These are phyloP conservation scores for Botrytis aclada DNA, from an alignment of 2,329 filamentous ascomycete genomes.

Conservation along the genomic window DNA sequence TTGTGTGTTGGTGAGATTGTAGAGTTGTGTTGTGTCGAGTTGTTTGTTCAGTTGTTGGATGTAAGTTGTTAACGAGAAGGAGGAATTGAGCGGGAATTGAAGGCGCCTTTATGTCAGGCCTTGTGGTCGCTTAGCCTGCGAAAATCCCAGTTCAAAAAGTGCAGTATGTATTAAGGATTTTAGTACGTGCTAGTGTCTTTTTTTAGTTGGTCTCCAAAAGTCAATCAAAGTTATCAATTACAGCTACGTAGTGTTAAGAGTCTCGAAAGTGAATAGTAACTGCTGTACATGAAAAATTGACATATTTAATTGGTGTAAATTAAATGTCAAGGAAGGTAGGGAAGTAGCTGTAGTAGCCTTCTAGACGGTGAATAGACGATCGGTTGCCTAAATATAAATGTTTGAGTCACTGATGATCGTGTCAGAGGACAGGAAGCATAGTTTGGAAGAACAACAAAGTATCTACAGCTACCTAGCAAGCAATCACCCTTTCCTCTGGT, in stretches of 20 bases:
- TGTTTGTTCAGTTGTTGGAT: constrained; percentile 4
- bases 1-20: not conserved
- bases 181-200: not conserved
- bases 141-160: not conserved
- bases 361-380: not conserved
- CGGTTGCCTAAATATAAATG: not conserved
- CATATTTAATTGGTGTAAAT: not conserved
- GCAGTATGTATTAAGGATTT: not conserved
- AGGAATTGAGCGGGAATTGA: not conserved
- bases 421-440: not conserved
- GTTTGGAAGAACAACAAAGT: not conserved
- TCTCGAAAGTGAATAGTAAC: not conserved
- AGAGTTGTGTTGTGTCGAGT: not conserved
- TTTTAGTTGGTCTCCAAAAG: not conserved
- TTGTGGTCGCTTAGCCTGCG: not conserved
- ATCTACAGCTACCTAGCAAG: not conserved
- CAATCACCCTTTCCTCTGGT: not conserved
- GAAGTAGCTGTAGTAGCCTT: not conserved
- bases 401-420: not conserved
- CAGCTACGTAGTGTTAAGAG: not conserved
- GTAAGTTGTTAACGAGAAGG: constrained; percentile 5
- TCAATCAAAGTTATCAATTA: not conserved
- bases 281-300: not conserved
- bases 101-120: constrained; percentile 12
- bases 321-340: not conserved